Evolutionary conservation across 148 eudicot species (phyloP).

Genomic region (Silene conica): DNA sequence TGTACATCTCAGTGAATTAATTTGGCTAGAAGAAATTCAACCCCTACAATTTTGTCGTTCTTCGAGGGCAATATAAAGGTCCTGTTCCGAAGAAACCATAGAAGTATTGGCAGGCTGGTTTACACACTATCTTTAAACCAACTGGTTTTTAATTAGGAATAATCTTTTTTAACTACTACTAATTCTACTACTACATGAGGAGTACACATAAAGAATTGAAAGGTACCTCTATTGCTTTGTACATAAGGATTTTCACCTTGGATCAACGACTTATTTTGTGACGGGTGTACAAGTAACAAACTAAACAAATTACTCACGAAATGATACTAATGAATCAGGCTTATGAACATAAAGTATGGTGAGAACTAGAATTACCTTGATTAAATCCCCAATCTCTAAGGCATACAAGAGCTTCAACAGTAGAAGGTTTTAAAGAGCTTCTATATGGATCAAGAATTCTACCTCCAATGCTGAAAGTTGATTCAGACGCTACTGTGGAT

Average conservation of each 20-base stretch:
- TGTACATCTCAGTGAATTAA: constrained; percentile 29
- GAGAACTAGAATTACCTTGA: no score
- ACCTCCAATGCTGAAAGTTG: no score
- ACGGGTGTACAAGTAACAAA: no score
- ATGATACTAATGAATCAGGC: no score
- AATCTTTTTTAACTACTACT: constrained; percentile 10
- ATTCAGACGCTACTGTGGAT: no score
- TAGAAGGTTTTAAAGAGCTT: no score
- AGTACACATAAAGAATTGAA: constrained; percentile 18
- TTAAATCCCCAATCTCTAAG: no score
- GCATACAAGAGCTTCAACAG: no score
- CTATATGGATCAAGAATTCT: no score
- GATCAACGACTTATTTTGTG: constrained; percentile 25
- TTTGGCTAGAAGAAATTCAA: constrained; percentile 47
- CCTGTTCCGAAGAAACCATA: constrained; percentile 38
- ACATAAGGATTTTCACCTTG: constrained; percentile 32
- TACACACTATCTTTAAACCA: constrained; percentile 20
- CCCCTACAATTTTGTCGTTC: constrained; percentile 45
- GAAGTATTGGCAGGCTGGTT: constrained; percentile 14
- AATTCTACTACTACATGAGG: not conserved
- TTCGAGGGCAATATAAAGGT: constrained; percentile 42
- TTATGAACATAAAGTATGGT: no score
- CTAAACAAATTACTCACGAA: no score
- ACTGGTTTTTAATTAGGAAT: constrained; percentile 7
- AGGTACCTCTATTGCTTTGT: constrained; percentile 27